Evolutionary conservation across 805 yeast genomes (phyloP), one percentile per base, ranked within the genome.

Genomic region (Ogataea angusta): DNA sequence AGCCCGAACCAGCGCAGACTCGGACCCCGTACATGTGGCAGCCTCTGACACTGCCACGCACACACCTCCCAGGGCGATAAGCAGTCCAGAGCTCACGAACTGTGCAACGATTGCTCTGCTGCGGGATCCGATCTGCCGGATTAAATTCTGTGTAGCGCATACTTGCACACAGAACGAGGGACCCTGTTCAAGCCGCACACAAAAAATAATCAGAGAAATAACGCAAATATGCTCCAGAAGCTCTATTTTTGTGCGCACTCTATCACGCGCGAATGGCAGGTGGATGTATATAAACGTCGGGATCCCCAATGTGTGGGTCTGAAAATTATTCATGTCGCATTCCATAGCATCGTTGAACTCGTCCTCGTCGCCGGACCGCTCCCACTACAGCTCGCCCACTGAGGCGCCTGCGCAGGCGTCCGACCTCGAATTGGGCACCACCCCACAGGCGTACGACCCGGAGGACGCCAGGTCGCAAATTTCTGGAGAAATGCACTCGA

Each of bases 381-480:
- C 34, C 23, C 23, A 35, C 9, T 28, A 23, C 10, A 28, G 30
- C 10, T 24, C 35, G 16, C 43, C 42, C 10, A 10, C 31, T 13
- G 36, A 30, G 16, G 17, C 33, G 15, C 22, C 27, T 13, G 34
- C 10, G 17, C 31, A 23, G 8, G 31, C 21, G n/a, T 35, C 21
- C 40, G 58, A 47, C 23, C 25, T 43, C 8, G 56, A 53, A 22
- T 24, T 45, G 14, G 57, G 50, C 5, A 26, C 37, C 10, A 41
- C 43, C 5, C 73, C 73, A 10, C 63, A 67, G 48, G 67, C 68
- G 1, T 70, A 70, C 47, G 63, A 59, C 23, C 74, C 75, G 1
- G 71, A 72, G 43, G 78, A 73, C 54, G 76, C 75, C 10, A 69
- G 64, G 43, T 69, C 75, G 4, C 70, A 64, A 42, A 34, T 72